A percentile compares a stretch with the other conserved stretches of the same genome.
phyloP scores from a whole-genome alignment of 441 rosid genomes.

The Omphalea diandra region DNA sequence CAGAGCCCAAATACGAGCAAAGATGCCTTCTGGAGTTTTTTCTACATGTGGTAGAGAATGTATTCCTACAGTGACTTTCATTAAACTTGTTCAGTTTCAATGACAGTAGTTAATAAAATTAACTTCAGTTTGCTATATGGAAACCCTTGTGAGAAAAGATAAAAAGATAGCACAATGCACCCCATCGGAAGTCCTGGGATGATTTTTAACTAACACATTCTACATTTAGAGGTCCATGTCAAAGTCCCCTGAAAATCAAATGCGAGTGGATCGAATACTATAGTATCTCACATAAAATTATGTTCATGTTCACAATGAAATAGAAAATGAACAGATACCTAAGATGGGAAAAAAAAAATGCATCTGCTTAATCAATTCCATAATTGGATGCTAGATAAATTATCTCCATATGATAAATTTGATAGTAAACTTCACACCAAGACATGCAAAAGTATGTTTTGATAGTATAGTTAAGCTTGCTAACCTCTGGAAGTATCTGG shows the following conservation, averaged over 20 bases:
- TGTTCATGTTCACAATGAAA: neutral
- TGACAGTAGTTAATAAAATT: neutral
- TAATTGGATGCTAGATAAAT: neutral
- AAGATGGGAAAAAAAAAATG: too few relatives aligned
- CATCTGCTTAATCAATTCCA: neutral
- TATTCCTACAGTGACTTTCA: constrained; percentile 44
- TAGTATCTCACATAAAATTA: neutral
- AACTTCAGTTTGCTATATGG: neutral
- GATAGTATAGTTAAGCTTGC: constrained; percentile 20
- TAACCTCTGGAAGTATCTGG: constrained; percentile 58
- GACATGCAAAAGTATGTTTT: neutral
- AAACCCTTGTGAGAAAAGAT: neutral
- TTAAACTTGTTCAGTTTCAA: constrained; percentile 15
- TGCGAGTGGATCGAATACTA: too few relatives aligned
- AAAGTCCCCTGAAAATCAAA: too few relatives aligned
- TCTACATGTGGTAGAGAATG: constrained; percentile 27
- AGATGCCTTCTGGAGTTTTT: constrained; percentile 47
- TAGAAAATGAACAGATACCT: neutral
- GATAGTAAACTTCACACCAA: neutral
- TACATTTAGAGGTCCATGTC: neutral
- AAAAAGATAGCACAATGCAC: neutral
- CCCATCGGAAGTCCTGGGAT: neutral
- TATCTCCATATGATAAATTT: neutral
- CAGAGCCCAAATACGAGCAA: constrained; percentile 38
- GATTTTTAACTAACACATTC: neutral